These are phyloP conservation scores for Fistulina hepatica DNA, from an alignment of 1,284 basidiomycete species.

Conservation along the genomic window DNA sequence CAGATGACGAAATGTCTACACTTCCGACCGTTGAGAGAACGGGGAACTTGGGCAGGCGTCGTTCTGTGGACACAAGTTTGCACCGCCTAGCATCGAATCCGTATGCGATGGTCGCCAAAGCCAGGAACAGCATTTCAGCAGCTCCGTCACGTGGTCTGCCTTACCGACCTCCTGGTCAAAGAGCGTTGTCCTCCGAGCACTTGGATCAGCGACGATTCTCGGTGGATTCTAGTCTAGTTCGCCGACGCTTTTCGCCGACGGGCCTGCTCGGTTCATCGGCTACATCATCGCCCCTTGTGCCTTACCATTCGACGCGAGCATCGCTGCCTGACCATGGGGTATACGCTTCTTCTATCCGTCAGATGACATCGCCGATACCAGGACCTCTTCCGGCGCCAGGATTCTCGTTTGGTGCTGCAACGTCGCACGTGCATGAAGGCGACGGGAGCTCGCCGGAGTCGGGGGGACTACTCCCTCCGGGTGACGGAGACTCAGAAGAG, in stretches of 20 bases:
- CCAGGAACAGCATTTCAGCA: constrained; percentile 32
- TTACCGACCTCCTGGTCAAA: constrained; percentile 6
- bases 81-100: constrained; percentile 52
- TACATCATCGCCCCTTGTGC: constrained; percentile 27
- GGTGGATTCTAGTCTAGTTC: too few species aligned
- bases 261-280: constrained; percentile 23
- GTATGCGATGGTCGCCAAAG: constrained; percentile 46
- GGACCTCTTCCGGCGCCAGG: constrained; percentile 60
- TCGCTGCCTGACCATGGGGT: constrained; percentile 38
- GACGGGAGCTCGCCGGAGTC: constrained; percentile 42
- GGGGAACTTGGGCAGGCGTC: constrained; percentile 37
- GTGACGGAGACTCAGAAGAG: constrained; percentile 39
- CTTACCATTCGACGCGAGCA: constrained; percentile 28
- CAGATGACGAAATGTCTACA: constrained; percentile 23
- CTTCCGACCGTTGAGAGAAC: constrained; percentile 17
- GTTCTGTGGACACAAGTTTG: constrained; percentile 50
- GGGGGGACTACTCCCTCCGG: constrained; percentile 29
- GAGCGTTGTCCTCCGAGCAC: constrained; percentile 21
- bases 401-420: constrained; percentile 59
- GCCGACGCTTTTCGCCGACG: too few species aligned
- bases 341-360: constrained; percentile 40
- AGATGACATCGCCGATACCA: constrained; percentile 43
- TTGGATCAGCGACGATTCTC: constrained; percentile 33
- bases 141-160: constrained; percentile 17
- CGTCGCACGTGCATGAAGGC: constrained; percentile 29